Conservation (phyloP, 306 rosid genomes). For the Gillenia trifoliata region DNA sequence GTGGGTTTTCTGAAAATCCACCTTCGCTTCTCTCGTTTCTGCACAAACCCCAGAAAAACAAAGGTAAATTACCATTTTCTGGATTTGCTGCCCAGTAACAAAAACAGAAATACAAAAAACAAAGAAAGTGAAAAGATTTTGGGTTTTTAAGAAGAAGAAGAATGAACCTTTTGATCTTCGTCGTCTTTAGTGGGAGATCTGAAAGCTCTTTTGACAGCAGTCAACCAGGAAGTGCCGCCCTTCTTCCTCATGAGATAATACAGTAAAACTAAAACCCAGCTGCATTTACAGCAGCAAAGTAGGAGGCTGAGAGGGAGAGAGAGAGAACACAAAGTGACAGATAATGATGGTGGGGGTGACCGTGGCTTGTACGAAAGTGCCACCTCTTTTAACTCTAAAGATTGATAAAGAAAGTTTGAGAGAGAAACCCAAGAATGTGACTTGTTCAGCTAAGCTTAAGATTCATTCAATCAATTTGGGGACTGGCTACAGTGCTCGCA, state of each 20-base stretch:
- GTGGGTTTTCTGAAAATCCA: conserved; percentile 76
- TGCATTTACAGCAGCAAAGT: conserved; percentile 44
- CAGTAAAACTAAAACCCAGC: conserved; percentile 45
- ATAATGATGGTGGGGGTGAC: conserved; percentile 25
- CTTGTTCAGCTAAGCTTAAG: conserved; percentile 1
- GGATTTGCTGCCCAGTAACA: background rate
- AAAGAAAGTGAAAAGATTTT: background rate
- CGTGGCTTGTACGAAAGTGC: conserved; percentile 21
- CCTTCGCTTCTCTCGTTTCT: conserved; percentile 84
- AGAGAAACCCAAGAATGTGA: conserved; percentile 16
- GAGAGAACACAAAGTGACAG: conserved; percentile 22
- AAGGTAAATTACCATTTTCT: background rate
- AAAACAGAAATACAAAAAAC: background rate
- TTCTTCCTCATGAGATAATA: conserved; percentile 80
- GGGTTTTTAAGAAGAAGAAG: background rate
- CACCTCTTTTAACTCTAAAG: conserved; percentile 15
- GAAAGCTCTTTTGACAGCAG: conserved; percentile 97
- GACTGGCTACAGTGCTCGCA: too few relatives aligned
- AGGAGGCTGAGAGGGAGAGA: background rate
- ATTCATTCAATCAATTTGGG: conserved; percentile 18
- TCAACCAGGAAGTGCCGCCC: conserved; percentile 83
- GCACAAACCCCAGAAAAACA: conserved; percentile 14
- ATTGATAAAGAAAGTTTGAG: conserved; percentile 8
- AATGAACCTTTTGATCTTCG: conserved; percentile 63
- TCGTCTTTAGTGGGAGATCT: conserved; percentile 98